Percentiles rank a stretch among this genome's conserved stretches.
Conservation (phyloP, 768 basidiomycete species). For the Pleurotus eryngii region DNA sequence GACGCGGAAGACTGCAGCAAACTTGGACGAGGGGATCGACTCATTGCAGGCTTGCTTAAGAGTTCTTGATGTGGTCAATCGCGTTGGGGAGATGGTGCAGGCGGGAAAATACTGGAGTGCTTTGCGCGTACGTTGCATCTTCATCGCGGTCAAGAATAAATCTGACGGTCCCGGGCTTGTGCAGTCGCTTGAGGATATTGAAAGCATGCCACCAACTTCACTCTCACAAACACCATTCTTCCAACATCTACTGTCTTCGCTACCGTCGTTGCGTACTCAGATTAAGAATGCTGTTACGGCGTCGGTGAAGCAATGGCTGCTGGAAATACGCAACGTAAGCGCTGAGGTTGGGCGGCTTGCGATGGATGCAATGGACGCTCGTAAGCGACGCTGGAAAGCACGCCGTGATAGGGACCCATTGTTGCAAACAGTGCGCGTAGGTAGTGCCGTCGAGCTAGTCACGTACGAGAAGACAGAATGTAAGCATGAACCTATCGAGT, state of each 20-base stretch:
- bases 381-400: conserved; percentile 78
- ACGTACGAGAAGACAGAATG: conserved; percentile 94
- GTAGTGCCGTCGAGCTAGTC: conserved; percentile 89
- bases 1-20: conserved; percentile 87
- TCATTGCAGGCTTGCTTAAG: conserved; percentile 90
- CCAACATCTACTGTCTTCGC: conserved; percentile 83
- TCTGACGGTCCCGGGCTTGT: background rate
- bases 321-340: conserved; percentile 89
- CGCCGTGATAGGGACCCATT: conserved; percentile 84
- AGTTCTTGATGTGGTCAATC: conserved; percentile 88
- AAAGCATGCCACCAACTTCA: conserved; percentile 83
- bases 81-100: conserved; percentile 89
- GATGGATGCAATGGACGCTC: conserved; percentile 83
- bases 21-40: conserved; percentile 96
- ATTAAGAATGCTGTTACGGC: conserved; percentile 94
- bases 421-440: conserved; percentile 72
- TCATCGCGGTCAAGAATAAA: conserved; percentile 24
- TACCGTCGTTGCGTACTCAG: conserved; percentile 85
- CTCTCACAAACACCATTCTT: conserved; percentile 92
- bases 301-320: conserved; percentile 94
- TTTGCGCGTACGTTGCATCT: conserved; percentile 67
- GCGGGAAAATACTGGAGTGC: conserved; percentile 98
- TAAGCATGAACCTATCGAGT: conserved; percentile 37
- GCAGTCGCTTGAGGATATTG: conserved; percentile 94
- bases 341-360: conserved; percentile 84